Evolutionary conservation across 495 filamentous ascomycete species (phyloP), one percentile per base, ranked within the genome.

Genomic region (Neurospora africana): DNA sequence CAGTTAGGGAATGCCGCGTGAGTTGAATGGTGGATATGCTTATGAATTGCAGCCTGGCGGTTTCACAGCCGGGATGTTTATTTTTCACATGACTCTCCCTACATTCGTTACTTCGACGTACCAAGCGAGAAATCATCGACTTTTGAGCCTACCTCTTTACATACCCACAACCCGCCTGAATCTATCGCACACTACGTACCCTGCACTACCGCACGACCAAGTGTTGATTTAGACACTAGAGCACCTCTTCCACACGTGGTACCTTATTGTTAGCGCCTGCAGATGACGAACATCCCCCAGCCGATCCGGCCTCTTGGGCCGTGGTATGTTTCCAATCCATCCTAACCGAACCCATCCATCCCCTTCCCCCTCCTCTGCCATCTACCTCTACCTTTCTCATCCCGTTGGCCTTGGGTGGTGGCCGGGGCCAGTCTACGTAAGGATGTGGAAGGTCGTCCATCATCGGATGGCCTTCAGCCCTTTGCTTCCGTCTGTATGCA

Each of bases 271-370:
- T 58, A 65, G 69, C 30, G 33, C 21, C 53, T 37, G 35, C 41
- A 65, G 35, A 72, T 72, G 71, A 21, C 43, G 19, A 23, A 36
- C 43, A 21, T 35, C 27, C 33, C 44, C 15, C 39, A 33, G 27
- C 23, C 41, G 23, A 69, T 37, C 44, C 75, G 75, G 41, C 69
- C 73, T 33, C 75, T 76, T 23, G 73, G 71, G 71, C 75, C 73
- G 19, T 68, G 69, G 75, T 76, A 70, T n/a, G 69, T 70, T 15
- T 5, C 15, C 53, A 33, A 61, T 15, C 15, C 27, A 65, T 61
- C 53, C 23, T 10, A 53, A 30, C 53, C 23, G 10, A 53, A 30
- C 27, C 53, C 53, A 30, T 58, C 47, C 47, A 30, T 58, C 4
- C 44, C 44, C n/a, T 30, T 17, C 23, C 23, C 23, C 27, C 23